Conservation (phyloP, 345 rosid genomes). For the Turnera subulata region DNA sequence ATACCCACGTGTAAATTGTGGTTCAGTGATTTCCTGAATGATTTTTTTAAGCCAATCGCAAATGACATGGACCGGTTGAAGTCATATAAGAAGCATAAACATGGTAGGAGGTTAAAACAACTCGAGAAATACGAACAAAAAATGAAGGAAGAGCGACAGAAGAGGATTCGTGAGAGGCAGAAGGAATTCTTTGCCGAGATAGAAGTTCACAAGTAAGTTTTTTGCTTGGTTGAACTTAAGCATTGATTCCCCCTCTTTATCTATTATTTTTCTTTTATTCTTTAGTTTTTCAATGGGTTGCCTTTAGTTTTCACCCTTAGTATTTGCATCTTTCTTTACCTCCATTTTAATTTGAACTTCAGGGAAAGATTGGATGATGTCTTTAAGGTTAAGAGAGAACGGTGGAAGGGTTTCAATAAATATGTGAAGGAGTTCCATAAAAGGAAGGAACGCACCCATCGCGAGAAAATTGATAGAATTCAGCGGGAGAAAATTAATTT, state of each 20-base stretch:
- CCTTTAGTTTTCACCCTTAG: background rate
- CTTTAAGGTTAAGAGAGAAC: constrained; percentile 77
- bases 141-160: constrained; percentile 93
- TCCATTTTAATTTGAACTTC: constrained; percentile 27
- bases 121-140: constrained; percentile 80
- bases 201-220: constrained; percentile 78
- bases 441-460: constrained; percentile 81
- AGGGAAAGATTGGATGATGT: constrained; percentile 88
- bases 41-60: constrained; percentile 72
- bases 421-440: constrained; percentile 90
- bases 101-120: constrained; percentile 85
- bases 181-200: constrained; percentile 91
- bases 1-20: constrained; percentile 15
- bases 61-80: constrained; percentile 68
- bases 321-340: constrained; percentile 11
- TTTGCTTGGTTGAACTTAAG: constrained; percentile 1
- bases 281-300: background rate
- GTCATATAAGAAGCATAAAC: constrained; percentile 76
- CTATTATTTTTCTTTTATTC: constrained; percentile 4
- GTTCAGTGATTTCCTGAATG: constrained; percentile 69
- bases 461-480: constrained; percentile 91
- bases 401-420: constrained; percentile 83
- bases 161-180: constrained; percentile 94
- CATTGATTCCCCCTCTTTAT: background rate
- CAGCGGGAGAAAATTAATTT: constrained; percentile 94